A percentile compares a stretch with the other conserved stretches of the same genome.
Conservation (phyloP, 116 monocot genomes). For the Posidonia oceanica region DNA sequence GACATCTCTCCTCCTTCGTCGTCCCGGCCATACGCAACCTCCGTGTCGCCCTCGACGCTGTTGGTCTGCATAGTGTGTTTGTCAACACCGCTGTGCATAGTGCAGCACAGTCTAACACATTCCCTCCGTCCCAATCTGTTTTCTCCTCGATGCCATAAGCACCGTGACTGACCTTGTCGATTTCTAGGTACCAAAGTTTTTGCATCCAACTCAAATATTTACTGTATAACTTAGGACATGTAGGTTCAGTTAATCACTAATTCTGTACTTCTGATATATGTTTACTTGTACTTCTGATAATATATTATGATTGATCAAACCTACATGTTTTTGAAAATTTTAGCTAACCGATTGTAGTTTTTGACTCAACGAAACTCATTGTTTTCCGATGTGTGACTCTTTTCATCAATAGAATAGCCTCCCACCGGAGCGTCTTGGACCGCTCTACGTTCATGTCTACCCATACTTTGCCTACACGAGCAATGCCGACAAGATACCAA, state of each 20-base stretch:
- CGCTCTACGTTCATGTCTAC: neutral
- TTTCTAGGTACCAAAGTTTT: neutral
- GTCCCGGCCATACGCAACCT: neutral
- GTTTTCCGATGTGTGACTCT: too few species aligned
- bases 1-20: neutral
- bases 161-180: neutral
- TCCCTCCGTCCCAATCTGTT: neutral
- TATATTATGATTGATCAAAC: too few species aligned
- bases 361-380: too few species aligned
- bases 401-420: neutral
- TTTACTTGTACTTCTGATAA: too few species aligned
- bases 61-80: neutral
- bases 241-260: too few species aligned
- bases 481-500: neutral
- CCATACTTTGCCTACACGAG: constrained; percentile 2
- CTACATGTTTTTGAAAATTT: too few species aligned
- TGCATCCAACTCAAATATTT: too few species aligned
- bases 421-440: neutral
- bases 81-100: neutral
- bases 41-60: neutral
- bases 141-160: neutral
- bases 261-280: too few species aligned
- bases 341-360: too few species aligned
- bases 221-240: too few species aligned
- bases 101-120: too few species aligned